Evolutionary conservation across 768 basidiomycete species (phyloP), one percentile per base, ranked within the genome.

Genomic region (Russula sp.): DNA sequence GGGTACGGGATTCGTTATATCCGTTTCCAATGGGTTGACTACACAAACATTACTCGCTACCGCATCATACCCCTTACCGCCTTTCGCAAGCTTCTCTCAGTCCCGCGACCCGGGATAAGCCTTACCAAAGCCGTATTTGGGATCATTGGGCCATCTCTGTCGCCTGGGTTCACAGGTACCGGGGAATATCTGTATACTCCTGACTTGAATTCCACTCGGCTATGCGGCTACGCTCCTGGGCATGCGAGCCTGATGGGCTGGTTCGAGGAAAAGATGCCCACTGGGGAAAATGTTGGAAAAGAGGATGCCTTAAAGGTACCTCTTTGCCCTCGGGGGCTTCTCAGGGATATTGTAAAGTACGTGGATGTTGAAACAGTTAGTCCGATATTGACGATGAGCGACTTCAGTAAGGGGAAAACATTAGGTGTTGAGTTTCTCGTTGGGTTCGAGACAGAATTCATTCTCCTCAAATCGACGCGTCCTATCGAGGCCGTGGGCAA

Each of bases 361-460:
- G 82, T 70, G 32, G 13, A 39, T 44, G 22, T 59, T 18, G 31
- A 35, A 3, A 39, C 3, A 8, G 13, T 47, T 37, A 14, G 34
- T 20, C 14, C 4, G 37, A 42, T 42, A 9, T 44, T 57, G 47
- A 61, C 22, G 11, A 31, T 48, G 50, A 20, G 45, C 37, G 27
- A 37, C 18, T 11, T 32, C 31, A 79, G 78, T 20, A 69, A 75
- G 9, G 79, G 79, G 4, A 65, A 69, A 4, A 54, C 70, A 18
- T 68, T 70, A 5, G 74, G 74, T 13, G 72, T 82, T 8, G 73
- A 79, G 3, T 88, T 87, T 70, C 77, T 89, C 45, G 77, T 87
- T 45, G 88, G 88, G 4, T 78, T 85, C 59, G 88, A 90, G 74
- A 79, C 78, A 1, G 88, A 90, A 70, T 88, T 90, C 63, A 82